Evolutionary conservation across 805 yeast species (phyloP), one percentile per base, ranked within the genome.

Genomic region (Starmerella tilneyi): DNA sequence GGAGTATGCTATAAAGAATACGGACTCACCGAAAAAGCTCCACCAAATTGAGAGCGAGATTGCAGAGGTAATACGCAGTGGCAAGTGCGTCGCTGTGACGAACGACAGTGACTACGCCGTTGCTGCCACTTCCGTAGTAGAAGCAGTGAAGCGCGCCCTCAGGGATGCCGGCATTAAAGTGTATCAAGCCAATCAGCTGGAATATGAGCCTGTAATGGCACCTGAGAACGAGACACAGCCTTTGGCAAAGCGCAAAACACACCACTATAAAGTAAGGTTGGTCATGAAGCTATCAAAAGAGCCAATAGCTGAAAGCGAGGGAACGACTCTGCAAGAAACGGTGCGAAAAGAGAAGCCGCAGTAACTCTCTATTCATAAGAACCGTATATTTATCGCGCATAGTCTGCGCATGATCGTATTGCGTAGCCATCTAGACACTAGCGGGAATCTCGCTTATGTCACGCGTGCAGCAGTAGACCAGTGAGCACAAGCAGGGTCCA

Each of bases 231-330:
- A n/a, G n/a, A 22, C 11, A 3, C 30, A 39, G 24, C 52, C 52
- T 6, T 22, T 49, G 19, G 43, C 33, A 15, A 36, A 44, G 17
- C 43, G 27, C 9, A 49, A 36, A 21, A 44, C 47, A 12, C 53
- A 49, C 27, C 53, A 49, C 28, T 44, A 32, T 24, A 3, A 17
- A 5, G 27, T 44, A 11, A 17, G 6, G 13, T 29, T 47, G 19
- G 7, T 24, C 17, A 22, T 49, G 17, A 12, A 19, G 23, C 43
- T 49, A 16, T 44, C 48, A 26, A 22, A 13, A 5, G 7, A 5
- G 9, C 49, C 49, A 2, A 20, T 48, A 1, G 39, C 28, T 11
- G 21, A 13, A 6, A 15, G 16, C 3, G 29, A 19, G 5, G 39
- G 29, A n/a, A 45, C 35, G 11, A 41, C 49, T 3, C 27, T n/a